Evolutionary conservation across 306 rosid genomes (phyloP).

Genomic region (Crataegus laevigata): DNA sequence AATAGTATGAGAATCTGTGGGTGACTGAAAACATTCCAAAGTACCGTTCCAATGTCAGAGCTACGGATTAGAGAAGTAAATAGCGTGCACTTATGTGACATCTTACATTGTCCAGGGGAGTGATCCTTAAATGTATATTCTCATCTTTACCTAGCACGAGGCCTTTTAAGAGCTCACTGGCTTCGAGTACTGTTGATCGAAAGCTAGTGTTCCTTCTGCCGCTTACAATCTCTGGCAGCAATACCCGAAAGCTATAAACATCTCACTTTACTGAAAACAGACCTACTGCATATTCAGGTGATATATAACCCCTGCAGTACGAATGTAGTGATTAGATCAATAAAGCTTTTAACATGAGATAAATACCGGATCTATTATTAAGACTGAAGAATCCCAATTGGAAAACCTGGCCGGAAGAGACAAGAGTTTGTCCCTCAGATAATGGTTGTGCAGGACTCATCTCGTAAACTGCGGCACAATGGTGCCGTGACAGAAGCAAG

Average conservation of each 20-base stretch:
- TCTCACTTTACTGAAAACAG: constrained; percentile 78
- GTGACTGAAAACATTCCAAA: constrained; percentile 14
- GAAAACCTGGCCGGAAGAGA: neutral
- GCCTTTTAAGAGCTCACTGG: too few species aligned
- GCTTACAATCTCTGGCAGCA: constrained; percentile 61
- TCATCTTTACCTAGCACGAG: too few species aligned
- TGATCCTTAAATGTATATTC: constrained; percentile 52
- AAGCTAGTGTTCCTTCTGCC: constrained; percentile 73
- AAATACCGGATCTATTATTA: neutral
- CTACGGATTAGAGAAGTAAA: neutral
- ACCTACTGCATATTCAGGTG: constrained; percentile 92
- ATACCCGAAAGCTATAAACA: constrained; percentile 78
- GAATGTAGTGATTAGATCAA: constrained; percentile 27
- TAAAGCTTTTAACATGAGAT: neutral
- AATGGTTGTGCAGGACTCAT: neutral
- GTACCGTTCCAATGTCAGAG: neutral
- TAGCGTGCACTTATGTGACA: neutral
- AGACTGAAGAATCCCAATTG: neutral
- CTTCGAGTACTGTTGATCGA: constrained; percentile 38
- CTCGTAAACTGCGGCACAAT: neutral
- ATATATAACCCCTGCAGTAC: constrained; percentile 16
- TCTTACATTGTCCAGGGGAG: too few species aligned
- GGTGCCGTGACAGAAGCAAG: neutral
- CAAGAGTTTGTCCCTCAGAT: neutral
- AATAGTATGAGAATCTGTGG: too few species aligned